A percentile compares a stretch with the other conserved stretches of the same genome.
Evolutionary conservation across 1,284 basidiomycete species (phyloP).

Genomic region (Moesziomyces antarcticus): DNA sequence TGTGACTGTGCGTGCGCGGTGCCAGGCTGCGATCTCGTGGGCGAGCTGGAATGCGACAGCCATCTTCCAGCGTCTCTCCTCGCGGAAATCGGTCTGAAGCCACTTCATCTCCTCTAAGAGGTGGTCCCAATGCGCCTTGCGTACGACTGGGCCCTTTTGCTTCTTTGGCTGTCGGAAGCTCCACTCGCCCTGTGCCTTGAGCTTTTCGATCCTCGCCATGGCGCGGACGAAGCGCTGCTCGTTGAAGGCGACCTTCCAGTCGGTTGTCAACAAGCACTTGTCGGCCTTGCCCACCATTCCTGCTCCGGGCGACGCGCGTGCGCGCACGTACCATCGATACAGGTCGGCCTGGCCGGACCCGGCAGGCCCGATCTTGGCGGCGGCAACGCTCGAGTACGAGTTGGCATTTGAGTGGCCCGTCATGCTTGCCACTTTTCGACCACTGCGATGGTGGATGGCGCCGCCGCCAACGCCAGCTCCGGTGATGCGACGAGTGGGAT

Average conservation of each 20-base stretch:
- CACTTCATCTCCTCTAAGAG: conserved; percentile 98
- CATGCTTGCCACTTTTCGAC: conserved; percentile 38
- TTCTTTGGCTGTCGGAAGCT: conserved; percentile 95
- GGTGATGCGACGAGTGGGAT: conserved; percentile 62
- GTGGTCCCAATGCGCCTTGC: conserved; percentile 95
- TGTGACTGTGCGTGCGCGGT: conserved; percentile 76
- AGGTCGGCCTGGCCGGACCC: conserved; percentile 58
- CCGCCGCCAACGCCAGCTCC: conserved; percentile 62
- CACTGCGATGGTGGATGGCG: conserved; percentile 59
- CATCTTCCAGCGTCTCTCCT: conserved; percentile 93
- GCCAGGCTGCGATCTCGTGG: conserved; percentile 86
- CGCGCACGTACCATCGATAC: conserved; percentile 63
- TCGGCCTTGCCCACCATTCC: conserved; percentile 66
- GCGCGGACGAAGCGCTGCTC: conserved; percentile 73
- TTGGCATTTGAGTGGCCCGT: conserved; percentile 30
- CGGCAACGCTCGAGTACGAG: conserved; percentile 40
- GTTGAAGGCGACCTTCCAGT: conserved; percentile 66
- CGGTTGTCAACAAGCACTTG: conserved; percentile 64
- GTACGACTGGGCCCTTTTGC: conserved; percentile 81
- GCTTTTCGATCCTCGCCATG: conserved; percentile 83
- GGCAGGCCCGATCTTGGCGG: conserved; percentile 50
- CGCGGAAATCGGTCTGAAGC: conserved; percentile 93
- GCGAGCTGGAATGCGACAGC: conserved; percentile 87
- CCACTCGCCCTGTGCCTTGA: conserved; percentile 87
- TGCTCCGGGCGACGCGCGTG: conserved; percentile 59